Conservation (phyloP, 805 yeast genomes). For the Tetrapisispora fleetii region DNA sequence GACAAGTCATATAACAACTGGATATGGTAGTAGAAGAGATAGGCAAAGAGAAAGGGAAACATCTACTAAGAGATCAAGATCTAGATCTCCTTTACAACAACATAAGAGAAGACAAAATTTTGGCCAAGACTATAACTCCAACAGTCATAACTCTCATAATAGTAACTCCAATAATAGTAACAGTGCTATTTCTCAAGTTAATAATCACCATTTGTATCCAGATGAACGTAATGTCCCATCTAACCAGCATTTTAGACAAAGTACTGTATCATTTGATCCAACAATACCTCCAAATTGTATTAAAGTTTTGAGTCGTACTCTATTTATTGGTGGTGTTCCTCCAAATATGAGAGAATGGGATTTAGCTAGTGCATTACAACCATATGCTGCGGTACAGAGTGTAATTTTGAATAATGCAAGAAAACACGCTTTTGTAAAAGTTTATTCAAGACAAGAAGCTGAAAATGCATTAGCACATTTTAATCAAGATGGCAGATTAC, state of each 20-base stretch:
- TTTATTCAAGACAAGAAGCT: slow-evolving; percentile 85
- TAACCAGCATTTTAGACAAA: slow-evolving; percentile 68
- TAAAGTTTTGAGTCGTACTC: slow-evolving; percentile 78
- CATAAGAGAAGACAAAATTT: slow-evolving; percentile 9
- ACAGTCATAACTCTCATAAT: not conserved
- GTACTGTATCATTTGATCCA: slow-evolving; percentile 59
- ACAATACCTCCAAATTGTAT: slow-evolving; percentile 67
- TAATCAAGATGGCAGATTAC: slow-evolving; percentile 52
- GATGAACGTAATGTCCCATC: slow-evolving; percentile 61
- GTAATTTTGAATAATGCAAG: slow-evolving; percentile 79
- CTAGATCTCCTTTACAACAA: slow-evolving; percentile 37
- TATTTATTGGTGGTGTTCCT: slow-evolving; percentile 92
- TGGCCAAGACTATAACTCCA: not conserved
- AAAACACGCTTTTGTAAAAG: slow-evolving; percentile 93
- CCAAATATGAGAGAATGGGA: slow-evolving; percentile 67
- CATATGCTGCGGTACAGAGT: slow-evolving; percentile 86
- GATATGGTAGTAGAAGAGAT: slow-evolving; percentile 29
- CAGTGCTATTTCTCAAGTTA: slow-evolving; percentile 10
- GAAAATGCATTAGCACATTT: slow-evolving; percentile 68
- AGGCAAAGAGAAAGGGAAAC: slow-evolving; percentile 20
- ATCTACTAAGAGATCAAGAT: slow-evolving; percentile 38
- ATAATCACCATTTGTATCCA: slow-evolving; percentile 28
- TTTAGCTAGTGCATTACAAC: slow-evolving; percentile 60
- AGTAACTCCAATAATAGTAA: slow-evolving; percentile 8
- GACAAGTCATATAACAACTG: slow-evolving; percentile 16